These are phyloP conservation scores for Chrysanthemum lavandulifolium DNA, from an alignment of 129 eudicot genomes.

Conservation along the genomic window DNA sequence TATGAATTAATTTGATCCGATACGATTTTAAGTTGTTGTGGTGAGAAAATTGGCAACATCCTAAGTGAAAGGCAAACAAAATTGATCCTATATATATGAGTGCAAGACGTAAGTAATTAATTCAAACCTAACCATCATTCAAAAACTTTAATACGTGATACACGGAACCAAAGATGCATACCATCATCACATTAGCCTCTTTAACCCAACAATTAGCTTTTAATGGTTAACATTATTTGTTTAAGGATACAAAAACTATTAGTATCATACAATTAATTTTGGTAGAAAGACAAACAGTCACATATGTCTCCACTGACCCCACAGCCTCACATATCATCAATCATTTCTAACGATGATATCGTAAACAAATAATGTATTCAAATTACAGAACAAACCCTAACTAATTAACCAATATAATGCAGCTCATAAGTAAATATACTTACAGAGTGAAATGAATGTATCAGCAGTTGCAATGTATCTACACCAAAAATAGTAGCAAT, in stretches of 20 bases:
- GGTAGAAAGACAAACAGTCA: no score
- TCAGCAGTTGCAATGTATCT: not conserved
- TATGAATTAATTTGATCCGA: no score
- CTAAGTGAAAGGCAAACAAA: not conserved
- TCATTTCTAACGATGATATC: no score
- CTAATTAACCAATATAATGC: not conserved
- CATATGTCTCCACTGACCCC: no score
- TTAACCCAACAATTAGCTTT: no score
- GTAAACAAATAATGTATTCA: no score
- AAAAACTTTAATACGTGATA: not conserved
- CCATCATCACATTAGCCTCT: not conserved
- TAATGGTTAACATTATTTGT: no score
- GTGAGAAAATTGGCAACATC: no score
- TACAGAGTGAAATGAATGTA: slow-evolving; percentile 19
- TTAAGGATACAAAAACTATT: no score
- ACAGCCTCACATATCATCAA: no score
- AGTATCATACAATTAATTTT: not conserved
- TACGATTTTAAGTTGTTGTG: no score
- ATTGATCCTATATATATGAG: not conserved
- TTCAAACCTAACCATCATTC: slow-evolving; percentile 16
- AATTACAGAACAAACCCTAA: no score
- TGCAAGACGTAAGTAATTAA: not conserved
- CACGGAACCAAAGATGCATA: not conserved
- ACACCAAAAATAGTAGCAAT: not conserved
- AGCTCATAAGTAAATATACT: slow-evolving; percentile 18